Evolutionary conservation across 2,329 filamentous ascomycete species (phyloP).

Genomic region (Fusarium beomiforme): DNA sequence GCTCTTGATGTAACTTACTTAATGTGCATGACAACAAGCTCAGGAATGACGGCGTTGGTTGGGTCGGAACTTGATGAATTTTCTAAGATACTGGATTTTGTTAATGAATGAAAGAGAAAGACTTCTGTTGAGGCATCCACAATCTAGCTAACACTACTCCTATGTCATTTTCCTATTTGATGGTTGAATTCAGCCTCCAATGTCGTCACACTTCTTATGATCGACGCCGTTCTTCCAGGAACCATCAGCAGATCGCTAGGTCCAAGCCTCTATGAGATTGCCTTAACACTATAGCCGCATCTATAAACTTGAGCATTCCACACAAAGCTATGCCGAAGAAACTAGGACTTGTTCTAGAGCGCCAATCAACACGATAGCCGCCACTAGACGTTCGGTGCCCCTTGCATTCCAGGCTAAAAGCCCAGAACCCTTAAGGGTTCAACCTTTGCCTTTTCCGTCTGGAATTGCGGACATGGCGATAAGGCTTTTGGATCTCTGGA

Average conservation of each 20-base stretch:
- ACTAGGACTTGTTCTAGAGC: neutral
- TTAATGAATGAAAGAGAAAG: conserved; percentile 17
- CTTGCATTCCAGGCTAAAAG: conserved; percentile 24
- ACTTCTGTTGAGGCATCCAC: neutral
- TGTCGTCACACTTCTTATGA: conserved; percentile 19
- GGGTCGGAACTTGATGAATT: conserved; percentile 24
- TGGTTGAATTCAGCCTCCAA: conserved; percentile 18
- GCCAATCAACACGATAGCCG: conserved; percentile 2
- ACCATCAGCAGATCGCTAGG: conserved; percentile 7
- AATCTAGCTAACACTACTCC: neutral
- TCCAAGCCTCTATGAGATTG: neutral
- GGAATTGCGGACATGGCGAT: conserved; percentile 5
- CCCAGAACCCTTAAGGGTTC: conserved; percentile 17
- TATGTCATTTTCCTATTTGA: neutral
- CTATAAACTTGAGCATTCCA: conserved; percentile 17
- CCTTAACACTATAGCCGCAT: neutral
- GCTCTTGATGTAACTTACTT: conserved; percentile 17
- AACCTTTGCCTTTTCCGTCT: conserved; percentile 20
- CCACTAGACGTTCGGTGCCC: conserved; percentile 13
- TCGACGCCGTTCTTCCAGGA: neutral
- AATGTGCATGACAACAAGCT: conserved; percentile 27
- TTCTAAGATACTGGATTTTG: conserved; percentile 20
- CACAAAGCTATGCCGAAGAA: neutral
- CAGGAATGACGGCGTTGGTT: conserved; percentile 36
- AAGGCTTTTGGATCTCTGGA: conserved; percentile 5